These are phyloP conservation scores for Pterocarpus macrocarpus DNA, from an alignment of 306 rosid species.

Conservation along the genomic window DNA sequence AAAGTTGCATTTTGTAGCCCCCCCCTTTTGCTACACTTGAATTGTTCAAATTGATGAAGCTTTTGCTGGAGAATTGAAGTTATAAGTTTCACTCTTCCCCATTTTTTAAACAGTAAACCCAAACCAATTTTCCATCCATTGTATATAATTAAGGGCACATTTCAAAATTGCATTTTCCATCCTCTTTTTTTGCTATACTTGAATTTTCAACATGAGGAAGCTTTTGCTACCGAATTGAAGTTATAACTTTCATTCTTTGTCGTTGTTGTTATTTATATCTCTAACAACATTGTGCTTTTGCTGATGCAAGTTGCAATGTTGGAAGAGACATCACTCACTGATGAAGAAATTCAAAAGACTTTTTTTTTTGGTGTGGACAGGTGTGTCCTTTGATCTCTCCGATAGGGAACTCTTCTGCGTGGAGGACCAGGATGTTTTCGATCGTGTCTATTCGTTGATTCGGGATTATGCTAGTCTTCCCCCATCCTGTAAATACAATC, in stretches of 20 bases:
- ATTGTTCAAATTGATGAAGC: neutral
- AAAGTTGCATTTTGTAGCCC: neutral
- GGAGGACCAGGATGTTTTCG: constrained; percentile 87
- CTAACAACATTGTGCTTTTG: neutral
- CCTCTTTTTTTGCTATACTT: neutral
- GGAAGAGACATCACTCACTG: neutral
- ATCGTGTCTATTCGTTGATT: constrained; percentile 79
- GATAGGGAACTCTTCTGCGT: constrained; percentile 81
- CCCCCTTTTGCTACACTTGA: neutral
- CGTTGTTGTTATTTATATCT: neutral
- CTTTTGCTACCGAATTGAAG: neutral
- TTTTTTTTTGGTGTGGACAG: constrained; percentile 41
- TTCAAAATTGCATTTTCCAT: neutral
- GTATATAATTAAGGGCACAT: neutral
- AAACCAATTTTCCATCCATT: neutral
- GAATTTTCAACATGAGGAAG: neutral
- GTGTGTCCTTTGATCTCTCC: constrained; percentile 90
- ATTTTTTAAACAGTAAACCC: neutral
- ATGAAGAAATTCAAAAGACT: neutral
- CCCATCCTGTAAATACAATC: constrained; percentile 68
- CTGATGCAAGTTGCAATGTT: neutral
- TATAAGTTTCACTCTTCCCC: too few species aligned
- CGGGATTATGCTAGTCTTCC: constrained; percentile 62
- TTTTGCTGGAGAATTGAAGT: neutral
- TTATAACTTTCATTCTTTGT: neutral